Evolutionary conservation across 768 basidiomycete genomes (phyloP), one percentile per base, ranked within the genome.

Genomic region (Kondoa malvinella): DNA sequence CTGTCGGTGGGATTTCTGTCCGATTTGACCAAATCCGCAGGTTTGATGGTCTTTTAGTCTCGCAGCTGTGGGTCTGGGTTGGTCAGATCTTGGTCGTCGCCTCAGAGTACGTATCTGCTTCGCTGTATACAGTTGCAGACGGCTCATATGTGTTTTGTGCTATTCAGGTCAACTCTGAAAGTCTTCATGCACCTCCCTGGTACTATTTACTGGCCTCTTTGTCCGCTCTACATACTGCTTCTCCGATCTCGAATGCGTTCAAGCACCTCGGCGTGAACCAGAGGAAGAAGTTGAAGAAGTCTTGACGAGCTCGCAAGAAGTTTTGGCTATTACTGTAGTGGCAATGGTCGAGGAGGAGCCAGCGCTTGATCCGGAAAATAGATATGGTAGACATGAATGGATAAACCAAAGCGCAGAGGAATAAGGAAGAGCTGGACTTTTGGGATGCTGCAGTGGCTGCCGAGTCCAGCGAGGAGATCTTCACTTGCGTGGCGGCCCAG

Each of bases 401-500:
- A 56, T 72, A 71, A 17, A 62, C 70, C n/a, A 68, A 74, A 58
- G 77, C 74, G 50, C 72, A 76, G 68, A 64, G 71, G 66, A 81
- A 88, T 76, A 82, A 86, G 50, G 85, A 85, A 67, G 87, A 94
- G 70, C 77, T 83, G 56, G 87, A 89, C 81, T 85, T 77, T 75
- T 83, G 82, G 69, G 91, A 95, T 77, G 87, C 87, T 57, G 88
- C 89, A 0, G 94, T 99, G 92, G 94, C 94, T 56, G 90, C 92
- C 21, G 95, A 99, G 77, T 99, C 97, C 75, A 83, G 91, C n/a
- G 91, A 96, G 16, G 94, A 99, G 68, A 97, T 99, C 76, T 97
- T 97, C 75, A 82, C 84, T 71, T 96, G 97, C 78, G 97, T 99
- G 95, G 80, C 80, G 69, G 85, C n/a, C n/a, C n/a, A 89, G 65